Conservation (phyloP, 495 filamentous ascomycete genomes). For the Eremomyces bilateralis region DNA sequence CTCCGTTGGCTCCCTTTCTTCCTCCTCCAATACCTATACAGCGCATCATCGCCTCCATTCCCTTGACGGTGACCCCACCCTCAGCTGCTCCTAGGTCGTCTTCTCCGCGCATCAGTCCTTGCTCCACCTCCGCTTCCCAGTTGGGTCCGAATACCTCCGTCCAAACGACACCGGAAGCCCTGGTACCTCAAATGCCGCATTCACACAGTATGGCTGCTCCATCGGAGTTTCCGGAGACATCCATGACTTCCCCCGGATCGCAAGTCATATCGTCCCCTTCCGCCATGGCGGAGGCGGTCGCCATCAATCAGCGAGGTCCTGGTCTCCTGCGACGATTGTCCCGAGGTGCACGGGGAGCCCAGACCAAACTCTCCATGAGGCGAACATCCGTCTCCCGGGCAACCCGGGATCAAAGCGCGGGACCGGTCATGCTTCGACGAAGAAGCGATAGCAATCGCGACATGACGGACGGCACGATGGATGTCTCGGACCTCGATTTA, state of each 20-base stretch:
- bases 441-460: slow-evolving; percentile 64
- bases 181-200: slow-evolving; percentile 7
- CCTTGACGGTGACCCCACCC: slow-evolving; percentile 4
- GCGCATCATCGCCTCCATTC: slow-evolving; percentile 2
- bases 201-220: slow-evolving; percentile 3
- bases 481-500: slow-evolving; percentile 24
- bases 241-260: slow-evolving; percentile 2
- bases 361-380: slow-evolving; percentile 35
- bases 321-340: slow-evolving; percentile 46
- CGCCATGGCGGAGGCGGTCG: slow-evolving; percentile 25
- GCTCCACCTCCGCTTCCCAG: slow-evolving; percentile 4
- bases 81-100: slow-evolving; percentile 7
- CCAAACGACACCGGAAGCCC: slow-evolving; percentile 11
- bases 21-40: not conserved
- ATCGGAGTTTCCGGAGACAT: slow-evolving; percentile 7
- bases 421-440: slow-evolving; percentile 67
- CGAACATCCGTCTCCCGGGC: slow-evolving; percentile 50
- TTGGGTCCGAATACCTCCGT: slow-evolving; percentile 1
- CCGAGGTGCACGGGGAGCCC: slow-evolving; percentile 38
- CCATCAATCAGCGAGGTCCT: slow-evolving; percentile 30
- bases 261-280: slow-evolving; percentile 8
- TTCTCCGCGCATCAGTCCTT: slow-evolving; percentile 7
- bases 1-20: no score
- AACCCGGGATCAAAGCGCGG: slow-evolving; percentile 63
- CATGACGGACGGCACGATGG: slow-evolving; percentile 26